A percentile compares a stretch with the other conserved stretches of the same genome.
Conservation (phyloP, 1,139 yeast species). For the Scheffersomyces parashehatae region DNA sequence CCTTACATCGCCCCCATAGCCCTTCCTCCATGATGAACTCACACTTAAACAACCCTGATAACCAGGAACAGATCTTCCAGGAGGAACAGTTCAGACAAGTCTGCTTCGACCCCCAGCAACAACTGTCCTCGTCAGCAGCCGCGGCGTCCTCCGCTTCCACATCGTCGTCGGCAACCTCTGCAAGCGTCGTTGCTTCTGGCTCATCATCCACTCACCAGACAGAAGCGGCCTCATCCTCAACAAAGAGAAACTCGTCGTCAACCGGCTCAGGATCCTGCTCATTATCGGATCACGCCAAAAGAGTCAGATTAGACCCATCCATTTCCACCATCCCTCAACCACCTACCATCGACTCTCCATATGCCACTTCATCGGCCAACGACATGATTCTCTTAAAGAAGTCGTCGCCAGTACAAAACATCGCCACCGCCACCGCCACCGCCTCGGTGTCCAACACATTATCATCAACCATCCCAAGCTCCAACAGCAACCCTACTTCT, state of each 20-base stretch:
- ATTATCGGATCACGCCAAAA: conserved; percentile 15
- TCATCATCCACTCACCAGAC: neutral
- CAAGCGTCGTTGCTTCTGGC: conserved; percentile 7
- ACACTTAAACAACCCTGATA: conserved; percentile 29
- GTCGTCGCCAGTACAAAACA: conserved; percentile 11
- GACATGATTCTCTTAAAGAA: conserved; percentile 5
- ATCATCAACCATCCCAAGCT: conserved; percentile 5
- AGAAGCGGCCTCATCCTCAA: conserved; percentile 12
- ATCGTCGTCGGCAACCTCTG: conserved; percentile 8
- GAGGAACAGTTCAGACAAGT: conserved; percentile 38
- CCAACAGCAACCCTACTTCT: conserved; percentile 1
- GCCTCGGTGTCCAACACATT: conserved; percentile 6
- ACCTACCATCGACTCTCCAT: neutral
- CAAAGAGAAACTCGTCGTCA: conserved; percentile 16
- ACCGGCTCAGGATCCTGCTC: conserved; percentile 12
- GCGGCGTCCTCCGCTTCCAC: conserved; percentile 6
- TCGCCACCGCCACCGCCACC: conserved; percentile 5
- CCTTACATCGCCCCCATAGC: too few relatives aligned
- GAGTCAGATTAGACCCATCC: conserved; percentile 29
- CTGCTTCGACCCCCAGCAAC: conserved; percentile 27
- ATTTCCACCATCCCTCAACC: conserved; percentile 5
- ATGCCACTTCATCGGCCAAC: conserved; percentile 2
- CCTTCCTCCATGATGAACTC: conserved; percentile 22
- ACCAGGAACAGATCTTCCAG: conserved; percentile 32
- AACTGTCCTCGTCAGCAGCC: conserved; percentile 13